Evolutionary conservation across 306 rosid genomes (phyloP).

Genomic region (Sechiopsis laciniata): DNA sequence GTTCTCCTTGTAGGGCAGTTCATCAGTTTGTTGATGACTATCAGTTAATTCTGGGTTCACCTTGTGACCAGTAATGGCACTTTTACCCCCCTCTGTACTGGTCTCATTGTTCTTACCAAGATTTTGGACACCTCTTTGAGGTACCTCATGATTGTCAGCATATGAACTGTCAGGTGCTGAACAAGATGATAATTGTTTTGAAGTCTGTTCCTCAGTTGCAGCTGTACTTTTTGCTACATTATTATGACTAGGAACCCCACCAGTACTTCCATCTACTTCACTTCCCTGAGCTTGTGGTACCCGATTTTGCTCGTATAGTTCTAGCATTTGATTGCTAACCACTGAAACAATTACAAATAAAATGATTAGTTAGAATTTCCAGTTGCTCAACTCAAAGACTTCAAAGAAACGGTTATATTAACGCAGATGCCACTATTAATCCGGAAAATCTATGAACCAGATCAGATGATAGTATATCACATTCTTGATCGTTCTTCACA

Average conservation of each 20-base stretch:
- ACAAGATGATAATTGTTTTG: conserved; percentile 52
- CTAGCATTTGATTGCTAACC: conserved; percentile 98
- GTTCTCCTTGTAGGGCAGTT: conserved; percentile 39
- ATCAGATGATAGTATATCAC: conserved; percentile 1
- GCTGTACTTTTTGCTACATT: conserved; percentile 35
- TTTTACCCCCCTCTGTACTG: conserved; percentile 47
- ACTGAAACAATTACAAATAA: conserved; percentile 49
- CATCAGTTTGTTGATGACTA: conserved; percentile 39
- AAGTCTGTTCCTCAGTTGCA: conserved; percentile 52
- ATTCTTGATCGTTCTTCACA: conserved; percentile 15
- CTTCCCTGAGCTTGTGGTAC: conserved; percentile 51
- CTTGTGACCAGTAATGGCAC: conserved; percentile 32
- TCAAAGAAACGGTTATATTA: background rate
- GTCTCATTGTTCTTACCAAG: conserved; percentile 55
- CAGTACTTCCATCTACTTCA: conserved; percentile 68
- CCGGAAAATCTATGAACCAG: too few relatives aligned
- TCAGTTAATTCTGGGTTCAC: conserved; percentile 40
- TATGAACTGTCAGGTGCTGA: conserved; percentile 38
- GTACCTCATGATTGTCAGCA: conserved; percentile 45
- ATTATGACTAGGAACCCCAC: conserved; percentile 45
- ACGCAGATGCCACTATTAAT: too few relatives aligned
- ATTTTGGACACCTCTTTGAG: conserved; percentile 33
- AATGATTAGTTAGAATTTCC: background rate
- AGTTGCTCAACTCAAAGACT: conserved; percentile 12
- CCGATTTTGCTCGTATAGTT: conserved; percentile 86